Base-by-base conservation (phyloP, 805 yeast genomes). In the Candida oleophila region DNA sequence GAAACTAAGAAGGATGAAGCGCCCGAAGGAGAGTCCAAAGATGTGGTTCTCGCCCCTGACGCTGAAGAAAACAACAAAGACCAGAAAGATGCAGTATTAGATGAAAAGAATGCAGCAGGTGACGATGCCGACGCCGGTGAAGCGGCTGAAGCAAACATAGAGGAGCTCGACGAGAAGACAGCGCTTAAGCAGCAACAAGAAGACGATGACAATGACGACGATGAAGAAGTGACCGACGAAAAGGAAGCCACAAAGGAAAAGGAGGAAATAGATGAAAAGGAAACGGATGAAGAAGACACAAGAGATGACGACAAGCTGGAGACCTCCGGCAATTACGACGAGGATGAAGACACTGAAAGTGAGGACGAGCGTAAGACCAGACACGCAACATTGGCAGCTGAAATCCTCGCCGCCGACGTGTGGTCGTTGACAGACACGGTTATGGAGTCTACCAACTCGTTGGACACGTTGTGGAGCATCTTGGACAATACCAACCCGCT, bases 391-490 rank as follows among this genome's bases (percentile, higher is more conserved):
- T 56, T 71, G 35, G 90, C 96, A 4, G 89, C 96, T 1, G 98
- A 94, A 62, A 85, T 94, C 38, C 72, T 94, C 41, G 81, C 92
- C 36, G 89, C 94, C 3, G 98, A 92, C 60, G 91, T 90, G 7
- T 92, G 97, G 97, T 86, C 95, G 2, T 73, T 94, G 34, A 87
- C 96, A 1, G 96, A 91, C 55, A 83, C 96, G 1, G 84, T 94
- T 46, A 83, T 92, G 84, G 91, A 87, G 54, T 80, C 83, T 49
- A 71, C 79, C 3, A 77, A 73, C 18, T 73, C 88, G 34, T 67
- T 94, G 57, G 79, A 80, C 45, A 80, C 77, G 57, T 67, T 94
- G 41, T 94, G 99, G 99, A 66, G 81, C 18, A 73, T 91, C 18
- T 73, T 94, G 49, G 95, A 88, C 55, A 76, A 77, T 45, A 77